Conservation (phyloP, 305 asterid species). For the Rubia tinctorum region DNA sequence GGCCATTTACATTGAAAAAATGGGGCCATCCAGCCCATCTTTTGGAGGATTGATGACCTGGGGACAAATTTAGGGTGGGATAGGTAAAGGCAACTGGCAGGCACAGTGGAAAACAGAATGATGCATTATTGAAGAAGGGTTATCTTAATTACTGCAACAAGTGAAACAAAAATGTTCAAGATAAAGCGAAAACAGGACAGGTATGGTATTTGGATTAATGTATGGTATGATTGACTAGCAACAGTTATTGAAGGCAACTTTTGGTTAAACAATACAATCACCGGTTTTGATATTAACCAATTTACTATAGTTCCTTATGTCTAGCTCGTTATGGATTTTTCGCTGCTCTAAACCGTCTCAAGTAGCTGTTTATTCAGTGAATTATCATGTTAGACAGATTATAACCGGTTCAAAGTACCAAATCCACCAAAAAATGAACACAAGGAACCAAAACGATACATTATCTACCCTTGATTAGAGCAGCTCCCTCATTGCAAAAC, state of each 20-base stretch:
- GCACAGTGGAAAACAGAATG: slow-evolving; percentile 11
- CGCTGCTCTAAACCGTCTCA: background rate
- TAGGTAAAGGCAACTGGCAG: slow-evolving; percentile 17
- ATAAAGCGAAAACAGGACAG: slow-evolving; percentile 5
- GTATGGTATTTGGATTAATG: background rate
- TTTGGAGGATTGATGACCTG: background rate
- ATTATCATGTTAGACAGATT: too few species aligned
- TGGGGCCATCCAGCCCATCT: slow-evolving; percentile 3
- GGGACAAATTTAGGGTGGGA: background rate
- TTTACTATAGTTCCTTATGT: background rate
- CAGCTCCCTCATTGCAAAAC: background rate
- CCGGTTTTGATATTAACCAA: background rate
- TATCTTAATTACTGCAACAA: background rate
- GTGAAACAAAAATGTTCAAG: background rate
- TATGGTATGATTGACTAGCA: background rate
- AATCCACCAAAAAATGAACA: background rate
- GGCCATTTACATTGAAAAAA: slow-evolving; percentile 13
- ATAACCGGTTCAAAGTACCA: background rate
- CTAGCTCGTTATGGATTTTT: background rate
- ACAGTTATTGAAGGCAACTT: background rate
- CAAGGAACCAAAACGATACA: background rate
- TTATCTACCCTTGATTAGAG: background rate
- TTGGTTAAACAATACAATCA: background rate
- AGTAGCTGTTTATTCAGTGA: background rate
- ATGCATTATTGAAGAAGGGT: slow-evolving; percentile 4